Percentiles rank a stretch among this genome's conserved stretches.
These are phyloP conservation scores for Lichenothelia convexa DNA, from an alignment of 495 filamentous ascomycete genomes.

Conservation along the genomic window DNA sequence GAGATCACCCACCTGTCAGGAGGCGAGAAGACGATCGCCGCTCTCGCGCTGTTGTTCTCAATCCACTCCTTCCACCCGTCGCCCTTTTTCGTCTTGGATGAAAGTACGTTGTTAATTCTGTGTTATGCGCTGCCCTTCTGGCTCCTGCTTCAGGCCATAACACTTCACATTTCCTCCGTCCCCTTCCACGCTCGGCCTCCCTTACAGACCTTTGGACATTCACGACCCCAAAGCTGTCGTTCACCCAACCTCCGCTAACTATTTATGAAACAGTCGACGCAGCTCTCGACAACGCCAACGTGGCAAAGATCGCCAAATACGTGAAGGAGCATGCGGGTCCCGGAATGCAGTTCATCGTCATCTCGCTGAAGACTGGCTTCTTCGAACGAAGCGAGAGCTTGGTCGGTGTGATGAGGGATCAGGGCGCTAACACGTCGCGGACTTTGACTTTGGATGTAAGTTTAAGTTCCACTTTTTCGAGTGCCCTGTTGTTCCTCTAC, in stretches of 20 bases:
- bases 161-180: too few species aligned
- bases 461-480: too few species aligned
- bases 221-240: too few species aligned
- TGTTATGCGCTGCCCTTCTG: too few species aligned
- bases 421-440: constrained; percentile 74
- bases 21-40: constrained; percentile 98
- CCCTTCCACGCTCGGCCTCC: too few species aligned
- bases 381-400: constrained; percentile 89
- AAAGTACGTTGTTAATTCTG: too few species aligned
- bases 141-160: too few species aligned
- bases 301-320: constrained; percentile 85
- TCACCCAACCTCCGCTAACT: too few species aligned
- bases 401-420: constrained; percentile 88
- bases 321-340: constrained; percentile 85
- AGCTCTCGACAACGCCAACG: constrained; percentile 90
- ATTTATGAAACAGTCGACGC: too few species aligned
- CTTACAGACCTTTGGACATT: too few species aligned
- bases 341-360: constrained; percentile 98
- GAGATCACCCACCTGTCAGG: constrained; percentile 98
- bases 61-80: constrained; percentile 87
- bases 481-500: too few species aligned
- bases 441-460: constrained; percentile 90
- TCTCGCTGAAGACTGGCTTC: constrained; percentile 78
- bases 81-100: constrained; percentile 96
- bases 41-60: constrained; percentile 84